Percentiles rank a stretch among this genome's conserved stretches.
Evolutionary conservation across 805 yeast species (phyloP).

Genomic region (Myxozyma neglecta): DNA sequence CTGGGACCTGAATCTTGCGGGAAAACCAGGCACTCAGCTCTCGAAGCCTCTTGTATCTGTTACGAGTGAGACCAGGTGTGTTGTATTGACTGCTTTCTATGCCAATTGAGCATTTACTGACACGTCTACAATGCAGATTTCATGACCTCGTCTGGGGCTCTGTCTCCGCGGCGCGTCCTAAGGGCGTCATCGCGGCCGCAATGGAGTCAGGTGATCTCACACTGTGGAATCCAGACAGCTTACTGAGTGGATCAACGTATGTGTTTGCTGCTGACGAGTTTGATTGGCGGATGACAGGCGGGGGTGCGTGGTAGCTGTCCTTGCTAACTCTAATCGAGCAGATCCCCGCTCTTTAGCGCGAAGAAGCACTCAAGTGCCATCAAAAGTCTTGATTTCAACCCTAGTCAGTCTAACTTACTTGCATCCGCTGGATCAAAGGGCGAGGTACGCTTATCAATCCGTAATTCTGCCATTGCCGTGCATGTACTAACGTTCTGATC

Average conservation of each 20-base stretch:
- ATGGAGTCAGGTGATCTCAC: slow-evolving; percentile 78
- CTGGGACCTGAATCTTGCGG: slow-evolving; percentile 58
- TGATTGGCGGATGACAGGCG: background rate
- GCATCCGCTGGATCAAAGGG: slow-evolving; percentile 90
- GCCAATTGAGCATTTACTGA: slow-evolving; percentile 7
- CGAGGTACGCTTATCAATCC: slow-evolving; percentile 44
- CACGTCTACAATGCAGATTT: slow-evolving; percentile 46
- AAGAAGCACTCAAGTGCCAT: slow-evolving; percentile 64
- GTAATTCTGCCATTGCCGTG: background rate
- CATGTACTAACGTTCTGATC: background rate
- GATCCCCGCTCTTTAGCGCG: slow-evolving; percentile 5
- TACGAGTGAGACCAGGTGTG: slow-evolving; percentile 52
- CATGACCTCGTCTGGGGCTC: slow-evolving; percentile 83
- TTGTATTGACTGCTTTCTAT: background rate
- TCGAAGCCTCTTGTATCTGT: slow-evolving; percentile 47
- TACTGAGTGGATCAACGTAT: slow-evolving; percentile 33
- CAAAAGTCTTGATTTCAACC: slow-evolving; percentile 73
- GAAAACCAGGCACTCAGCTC: slow-evolving; percentile 39
- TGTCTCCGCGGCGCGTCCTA: slow-evolving; percentile 50
- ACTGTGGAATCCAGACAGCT: slow-evolving; percentile 66
- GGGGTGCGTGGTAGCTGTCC: too few species aligned
- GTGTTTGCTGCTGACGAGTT: background rate
- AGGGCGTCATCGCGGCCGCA: slow-evolving; percentile 78
- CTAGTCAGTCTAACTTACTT: slow-evolving; percentile 65
- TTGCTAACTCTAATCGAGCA: background rate